Percentiles rank a stretch among this genome's conserved stretches.
Conservation (phyloP, 306 rosid genomes). For the peach (Prunus persica) region DNA sequence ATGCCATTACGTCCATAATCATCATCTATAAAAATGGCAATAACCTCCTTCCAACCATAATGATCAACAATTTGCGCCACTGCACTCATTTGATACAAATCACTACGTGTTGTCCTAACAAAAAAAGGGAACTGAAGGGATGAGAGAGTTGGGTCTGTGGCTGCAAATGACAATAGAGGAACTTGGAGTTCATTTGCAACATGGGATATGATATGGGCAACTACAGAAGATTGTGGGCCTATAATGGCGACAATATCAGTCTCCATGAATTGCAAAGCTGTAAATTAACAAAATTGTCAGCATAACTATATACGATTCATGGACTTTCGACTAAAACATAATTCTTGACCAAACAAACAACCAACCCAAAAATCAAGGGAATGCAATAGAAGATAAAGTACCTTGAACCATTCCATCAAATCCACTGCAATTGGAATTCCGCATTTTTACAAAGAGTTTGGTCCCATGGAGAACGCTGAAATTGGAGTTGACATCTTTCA, state of each 20-base stretch:
- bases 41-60: conserved; percentile 86
- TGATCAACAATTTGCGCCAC: conserved; percentile 66
- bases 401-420: conserved; percentile 86
- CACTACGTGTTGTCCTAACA: conserved; percentile 77
- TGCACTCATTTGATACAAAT: conserved; percentile 81
- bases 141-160: conserved; percentile 92
- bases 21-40: conserved; percentile 72
- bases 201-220: conserved; percentile 81
- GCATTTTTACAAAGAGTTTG: conserved; percentile 41
- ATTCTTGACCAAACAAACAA: background rate
- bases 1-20: conserved; percentile 84
- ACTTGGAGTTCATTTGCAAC: conserved; percentile 85
- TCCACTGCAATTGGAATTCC: conserved; percentile 76
- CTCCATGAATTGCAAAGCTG: conserved; percentile 93
- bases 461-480: conserved; percentile 54
- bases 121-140: conserved; percentile 81
- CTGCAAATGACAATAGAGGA: conserved; percentile 80
- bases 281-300: conserved; percentile 16
- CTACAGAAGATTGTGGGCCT: conserved; percentile 95
- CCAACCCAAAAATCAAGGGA: background rate
- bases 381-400: conserved; percentile 16
- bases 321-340: background rate
- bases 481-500: conserved; percentile 79
- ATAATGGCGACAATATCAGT: conserved; percentile 66
- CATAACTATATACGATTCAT: background rate